phyloP scores from a whole-genome alignment of 108 stramenopile genomes.

The Aurantiochytrium sp. region DNA sequence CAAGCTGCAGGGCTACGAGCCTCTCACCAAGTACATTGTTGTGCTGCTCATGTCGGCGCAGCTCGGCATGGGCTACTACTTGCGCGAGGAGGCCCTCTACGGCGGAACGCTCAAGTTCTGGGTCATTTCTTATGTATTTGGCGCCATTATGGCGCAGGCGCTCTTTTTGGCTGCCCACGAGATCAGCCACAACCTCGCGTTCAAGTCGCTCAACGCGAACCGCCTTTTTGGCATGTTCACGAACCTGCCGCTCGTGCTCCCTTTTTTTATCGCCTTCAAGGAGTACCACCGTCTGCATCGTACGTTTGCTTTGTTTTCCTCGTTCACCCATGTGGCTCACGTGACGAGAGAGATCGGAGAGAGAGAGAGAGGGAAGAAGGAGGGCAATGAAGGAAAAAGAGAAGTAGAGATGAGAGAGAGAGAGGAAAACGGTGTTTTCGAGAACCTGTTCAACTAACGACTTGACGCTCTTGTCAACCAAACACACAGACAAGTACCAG shows the following conservation, averaged over 20 bases:
- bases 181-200: constrained; percentile 74
- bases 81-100: constrained; percentile 43
- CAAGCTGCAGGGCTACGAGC: constrained; percentile 68
- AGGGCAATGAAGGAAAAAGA: too few species aligned
- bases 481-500: constrained; percentile 25
- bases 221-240: constrained; percentile 66
- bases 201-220: constrained; percentile 59
- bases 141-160: constrained; percentile 70
- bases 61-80: constrained; percentile 53
- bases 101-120: constrained; percentile 28
- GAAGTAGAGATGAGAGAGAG: too few species aligned
- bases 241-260: constrained; percentile 76
- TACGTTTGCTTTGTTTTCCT: constrained; percentile 29
- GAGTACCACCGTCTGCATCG: constrained; percentile 92
- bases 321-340: background rate
- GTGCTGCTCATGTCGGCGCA: constrained; percentile 47
- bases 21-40: constrained; percentile 57
- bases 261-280: constrained; percentile 60
- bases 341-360: too few species aligned
- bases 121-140: constrained; percentile 53
- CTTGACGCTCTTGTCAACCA: background rate
- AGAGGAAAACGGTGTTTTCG: too few species aligned
- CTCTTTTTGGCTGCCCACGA: constrained; percentile 83
- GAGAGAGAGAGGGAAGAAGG: too few species aligned
- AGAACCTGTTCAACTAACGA: too few species aligned